These are phyloP conservation scores for Cercis canadensis DNA, from an alignment of 306 rosid genomes.

Conservation along the genomic window DNA sequence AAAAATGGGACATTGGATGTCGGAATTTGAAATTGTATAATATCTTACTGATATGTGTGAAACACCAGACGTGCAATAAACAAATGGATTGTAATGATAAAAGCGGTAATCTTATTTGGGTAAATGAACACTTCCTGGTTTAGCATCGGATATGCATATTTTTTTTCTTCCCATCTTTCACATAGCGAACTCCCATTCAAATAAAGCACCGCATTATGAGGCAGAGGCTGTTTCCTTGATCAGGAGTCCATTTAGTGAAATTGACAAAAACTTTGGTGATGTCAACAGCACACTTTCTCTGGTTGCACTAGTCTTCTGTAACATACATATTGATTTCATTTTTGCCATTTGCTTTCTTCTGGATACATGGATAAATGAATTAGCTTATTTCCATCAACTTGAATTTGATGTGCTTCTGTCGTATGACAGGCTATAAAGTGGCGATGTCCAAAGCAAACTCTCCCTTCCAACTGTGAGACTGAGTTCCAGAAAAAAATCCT, in stretches of 20 bases:
- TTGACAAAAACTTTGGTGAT: too few relatives aligned
- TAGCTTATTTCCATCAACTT: conserved; percentile 15
- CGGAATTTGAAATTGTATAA: conserved; percentile 1
- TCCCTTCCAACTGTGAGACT: conserved; percentile 37
- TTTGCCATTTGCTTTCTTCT: neutral
- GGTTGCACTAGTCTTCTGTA: conserved; percentile 19
- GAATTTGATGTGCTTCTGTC: conserved; percentile 29
- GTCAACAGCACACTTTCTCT: conserved; percentile 1
- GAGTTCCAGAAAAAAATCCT: conserved; percentile 69
- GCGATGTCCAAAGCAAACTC: conserved; percentile 54
- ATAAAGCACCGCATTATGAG: too few relatives aligned
- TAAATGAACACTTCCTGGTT: conserved; percentile 2
- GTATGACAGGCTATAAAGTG: conserved; percentile 52
- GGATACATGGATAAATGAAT: conserved; percentile 4
- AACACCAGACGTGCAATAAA: neutral
- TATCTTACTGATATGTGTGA: conserved; percentile 18
- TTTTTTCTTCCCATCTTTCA: neutral
- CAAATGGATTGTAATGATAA: conserved; percentile 12
- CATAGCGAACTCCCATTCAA: conserved; percentile 48
- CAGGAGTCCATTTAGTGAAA: conserved; percentile 45
- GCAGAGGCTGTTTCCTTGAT: conserved; percentile 58
- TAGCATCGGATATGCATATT: conserved; percentile 5
- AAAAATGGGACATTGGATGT: conserved; percentile 1
- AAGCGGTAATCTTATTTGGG: conserved; percentile 2
- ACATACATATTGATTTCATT: conserved; percentile 10